phyloP scores from a whole-genome alignment of 2,329 filamentous ascomycete species.

The Colletotrichum nymphaeae region DNA sequence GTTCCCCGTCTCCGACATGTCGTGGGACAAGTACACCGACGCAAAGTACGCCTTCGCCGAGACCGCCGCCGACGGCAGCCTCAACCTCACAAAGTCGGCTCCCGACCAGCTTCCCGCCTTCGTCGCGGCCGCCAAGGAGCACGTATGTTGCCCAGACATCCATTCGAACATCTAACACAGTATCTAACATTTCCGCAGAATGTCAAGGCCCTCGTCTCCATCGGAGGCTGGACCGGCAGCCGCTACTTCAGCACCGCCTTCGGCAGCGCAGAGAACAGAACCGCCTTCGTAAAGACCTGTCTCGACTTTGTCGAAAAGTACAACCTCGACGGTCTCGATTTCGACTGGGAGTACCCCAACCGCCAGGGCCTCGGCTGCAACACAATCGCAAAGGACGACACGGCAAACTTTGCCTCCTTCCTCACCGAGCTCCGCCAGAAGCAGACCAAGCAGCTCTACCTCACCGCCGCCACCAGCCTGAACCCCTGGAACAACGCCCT shows the following conservation, averaged over 20 bases:
- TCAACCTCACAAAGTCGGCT: slow-evolving; percentile 26
- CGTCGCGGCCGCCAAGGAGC: slow-evolving; percentile 5
- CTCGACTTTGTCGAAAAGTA: slow-evolving; percentile 37
- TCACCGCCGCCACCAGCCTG: slow-evolving; percentile 27
- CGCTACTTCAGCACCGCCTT: slow-evolving; percentile 23
- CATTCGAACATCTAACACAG: no score
- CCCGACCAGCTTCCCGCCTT: slow-evolving; percentile 29
- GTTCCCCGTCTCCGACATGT: slow-evolving; percentile 9
- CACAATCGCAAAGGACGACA: slow-evolving; percentile 26
- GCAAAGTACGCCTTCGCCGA: slow-evolving; percentile 33
- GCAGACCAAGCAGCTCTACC: slow-evolving; percentile 31
- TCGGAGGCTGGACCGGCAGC: slow-evolving; percentile 34
- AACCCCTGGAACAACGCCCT: slow-evolving; percentile 24
- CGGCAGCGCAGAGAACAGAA: slow-evolving; percentile 37
- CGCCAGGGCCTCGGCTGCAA: slow-evolving; percentile 34
- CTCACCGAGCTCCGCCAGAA: slow-evolving; percentile 32
- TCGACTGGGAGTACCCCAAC: slow-evolving; percentile 40
- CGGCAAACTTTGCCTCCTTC: slow-evolving; percentile 30
- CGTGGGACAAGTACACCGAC: slow-evolving; percentile 35
- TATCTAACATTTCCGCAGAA: slow-evolving; percentile 1
- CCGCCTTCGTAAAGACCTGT: slow-evolving; percentile 37
- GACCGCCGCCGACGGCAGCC: slow-evolving; percentile 9
- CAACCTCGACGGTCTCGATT: slow-evolving; percentile 37
- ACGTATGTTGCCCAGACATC: neutral
- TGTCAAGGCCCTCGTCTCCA: slow-evolving; percentile 27